These are phyloP conservation scores for Nothophoma quercina DNA, from an alignment of 2,329 filamentous ascomycete species.

Conservation along the genomic window DNA sequence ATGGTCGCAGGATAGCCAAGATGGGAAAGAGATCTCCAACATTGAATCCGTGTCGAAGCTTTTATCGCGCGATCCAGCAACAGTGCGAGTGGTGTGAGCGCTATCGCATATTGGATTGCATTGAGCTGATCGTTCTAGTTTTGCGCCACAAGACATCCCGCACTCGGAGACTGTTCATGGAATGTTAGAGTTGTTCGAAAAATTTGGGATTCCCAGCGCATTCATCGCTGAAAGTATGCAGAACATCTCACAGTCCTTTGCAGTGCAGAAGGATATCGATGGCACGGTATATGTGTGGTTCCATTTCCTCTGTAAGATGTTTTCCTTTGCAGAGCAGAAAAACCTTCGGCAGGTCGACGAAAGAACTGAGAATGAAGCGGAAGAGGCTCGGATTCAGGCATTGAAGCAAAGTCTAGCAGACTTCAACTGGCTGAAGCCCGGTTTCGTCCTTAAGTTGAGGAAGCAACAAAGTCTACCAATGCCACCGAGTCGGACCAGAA, in stretches of 20 bases:
- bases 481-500: slow-evolving; percentile 18
- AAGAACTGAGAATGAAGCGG: not conserved
- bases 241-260: slow-evolving; percentile 39
- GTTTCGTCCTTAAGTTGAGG: slow-evolving; percentile 33
- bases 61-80: slow-evolving; percentile 5
- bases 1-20: slow-evolving; percentile 24
- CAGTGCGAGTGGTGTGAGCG: slow-evolving; percentile 32
- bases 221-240: slow-evolving; percentile 38
- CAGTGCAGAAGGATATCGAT: slow-evolving; percentile 25
- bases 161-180: slow-evolving; percentile 14
- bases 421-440: slow-evolving; percentile 37
- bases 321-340: slow-evolving; percentile 20
- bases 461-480: slow-evolving; percentile 3
- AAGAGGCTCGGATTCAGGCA: not conserved
- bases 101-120: not conserved
- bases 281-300: slow-evolving; percentile 36
- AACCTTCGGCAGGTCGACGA: slow-evolving; percentile 4
- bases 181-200: slow-evolving; percentile 27
- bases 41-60: slow-evolving; percentile 16
- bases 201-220: slow-evolving; percentile 30
- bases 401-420: slow-evolving; percentile 29
- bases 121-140: slow-evolving; percentile 23
- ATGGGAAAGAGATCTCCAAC: slow-evolving; percentile 15
- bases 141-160: slow-evolving; percentile 33
- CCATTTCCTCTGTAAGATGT: slow-evolving; percentile 39